phyloP scores from a whole-genome alignment of 768 basidiomycete genomes.

The Hirschioporus abietinus region DNA sequence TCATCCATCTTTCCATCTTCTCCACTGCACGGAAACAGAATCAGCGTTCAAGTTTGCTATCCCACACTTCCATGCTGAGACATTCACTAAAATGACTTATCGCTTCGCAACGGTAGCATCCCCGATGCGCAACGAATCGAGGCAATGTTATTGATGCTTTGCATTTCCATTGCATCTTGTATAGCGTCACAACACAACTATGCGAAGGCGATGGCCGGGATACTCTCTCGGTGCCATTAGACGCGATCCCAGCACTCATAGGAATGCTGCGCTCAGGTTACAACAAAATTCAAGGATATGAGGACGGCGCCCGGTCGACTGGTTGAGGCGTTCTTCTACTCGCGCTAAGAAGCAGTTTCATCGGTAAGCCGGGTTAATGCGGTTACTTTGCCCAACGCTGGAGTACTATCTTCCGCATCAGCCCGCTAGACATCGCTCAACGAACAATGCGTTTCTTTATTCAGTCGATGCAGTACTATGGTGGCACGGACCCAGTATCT shows the following conservation, averaged over 20 bases:
- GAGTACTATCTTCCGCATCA: not conserved
- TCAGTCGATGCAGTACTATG: too few relatives aligned
- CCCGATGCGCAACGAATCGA: not conserved
- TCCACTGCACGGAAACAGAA: not conserved
- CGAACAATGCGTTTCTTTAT: not conserved
- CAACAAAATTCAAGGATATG: not conserved
- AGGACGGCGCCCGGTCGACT: not conserved
- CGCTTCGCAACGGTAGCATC: not conserved
- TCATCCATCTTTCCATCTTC: not conserved
- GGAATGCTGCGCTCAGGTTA: not conserved
- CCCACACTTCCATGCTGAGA: not conserved
- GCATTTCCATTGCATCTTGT: not conserved
- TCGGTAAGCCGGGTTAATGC: too few relatives aligned
- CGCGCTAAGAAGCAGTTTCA: not conserved
- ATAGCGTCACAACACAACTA: not conserved
- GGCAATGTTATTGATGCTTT: not conserved
- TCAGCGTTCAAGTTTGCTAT: not conserved
- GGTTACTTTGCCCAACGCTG: not conserved
- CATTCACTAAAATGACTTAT: not conserved
- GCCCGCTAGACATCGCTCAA: not conserved
- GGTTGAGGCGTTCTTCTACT: not conserved
- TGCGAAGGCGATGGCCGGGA: not conserved
- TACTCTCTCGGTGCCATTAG: not conserved
- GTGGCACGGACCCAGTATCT: too few relatives aligned
- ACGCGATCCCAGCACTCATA: not conserved